These are phyloP conservation scores for Kalaharituber pfeilii DNA, from an alignment of 2,329 filamentous ascomycete species.

Conservation along the genomic window DNA sequence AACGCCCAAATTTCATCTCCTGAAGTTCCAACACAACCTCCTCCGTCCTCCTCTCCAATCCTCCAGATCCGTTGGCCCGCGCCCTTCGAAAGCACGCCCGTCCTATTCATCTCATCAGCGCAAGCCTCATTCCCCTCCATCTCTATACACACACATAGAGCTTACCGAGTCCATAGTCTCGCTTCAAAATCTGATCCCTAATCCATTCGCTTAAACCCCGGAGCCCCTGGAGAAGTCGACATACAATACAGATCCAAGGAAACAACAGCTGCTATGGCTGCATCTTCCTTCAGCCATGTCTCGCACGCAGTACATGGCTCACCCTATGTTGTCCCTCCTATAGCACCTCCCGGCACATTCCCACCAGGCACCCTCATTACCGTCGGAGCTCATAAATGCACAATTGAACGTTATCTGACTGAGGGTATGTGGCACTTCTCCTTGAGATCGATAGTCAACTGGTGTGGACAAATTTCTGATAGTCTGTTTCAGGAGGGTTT, in stretches of 20 bases:
- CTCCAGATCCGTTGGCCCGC: neutral
- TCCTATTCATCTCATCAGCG: neutral
- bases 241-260: neutral
- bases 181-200: too few species aligned
- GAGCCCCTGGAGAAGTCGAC: neutral
- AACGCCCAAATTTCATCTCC: neutral
- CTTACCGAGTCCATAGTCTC: too few species aligned
- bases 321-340: slow-evolving; percentile 17
- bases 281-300: slow-evolving; percentile 17
- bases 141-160: too few species aligned
- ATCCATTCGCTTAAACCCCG: neutral
- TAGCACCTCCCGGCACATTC: slow-evolving; percentile 54
- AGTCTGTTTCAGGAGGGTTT: slow-evolving; percentile 51
- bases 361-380: slow-evolving; percentile 89
- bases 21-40: neutral
- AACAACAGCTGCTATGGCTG: slow-evolving; percentile 13
- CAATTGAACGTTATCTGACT: slow-evolving; percentile 93
- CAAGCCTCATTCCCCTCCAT: slow-evolving; percentile 2
- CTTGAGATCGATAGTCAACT: slow-evolving; percentile 35
- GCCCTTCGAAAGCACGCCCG: neutral
- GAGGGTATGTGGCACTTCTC: slow-evolving; percentile 40
- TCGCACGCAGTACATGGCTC: slow-evolving; percentile 15
- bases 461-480: neutral
- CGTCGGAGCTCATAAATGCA: slow-evolving; percentile 76
- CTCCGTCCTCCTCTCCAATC: neutral